Conservation (phyloP, 129 eudicot species). For the Tagetes patula region DNA sequence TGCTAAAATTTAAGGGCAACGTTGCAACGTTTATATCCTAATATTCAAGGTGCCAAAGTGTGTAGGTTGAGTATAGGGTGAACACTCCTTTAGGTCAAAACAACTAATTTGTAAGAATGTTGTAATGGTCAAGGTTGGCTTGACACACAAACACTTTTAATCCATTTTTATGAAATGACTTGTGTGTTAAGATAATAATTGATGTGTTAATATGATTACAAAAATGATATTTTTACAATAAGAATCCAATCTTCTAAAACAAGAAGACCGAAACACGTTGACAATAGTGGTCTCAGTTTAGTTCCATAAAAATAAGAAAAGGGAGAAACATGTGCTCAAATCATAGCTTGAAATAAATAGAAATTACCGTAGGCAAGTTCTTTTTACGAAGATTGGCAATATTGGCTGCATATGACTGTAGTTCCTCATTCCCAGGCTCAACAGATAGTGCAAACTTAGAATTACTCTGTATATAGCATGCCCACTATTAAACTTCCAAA, state of each 20-base stretch:
- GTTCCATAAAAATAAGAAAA: slow-evolving; percentile 2
- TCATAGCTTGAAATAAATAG: slow-evolving; percentile 8
- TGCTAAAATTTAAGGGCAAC: not conserved
- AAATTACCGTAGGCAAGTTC: slow-evolving; percentile 86
- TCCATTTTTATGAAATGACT: not conserved
- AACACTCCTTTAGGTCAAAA: not conserved
- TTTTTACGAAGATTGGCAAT: slow-evolving; percentile 65
- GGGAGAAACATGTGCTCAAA: not conserved
- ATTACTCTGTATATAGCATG: slow-evolving; percentile 65
- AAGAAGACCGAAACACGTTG: not conserved
- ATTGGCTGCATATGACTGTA: slow-evolving; percentile 69
- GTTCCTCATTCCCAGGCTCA: slow-evolving; percentile 78
- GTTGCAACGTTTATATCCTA: not conserved
- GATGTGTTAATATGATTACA: not conserved
- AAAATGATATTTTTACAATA: not conserved
- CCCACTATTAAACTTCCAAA: slow-evolving; percentile 12
- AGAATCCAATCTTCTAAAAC: not conserved
- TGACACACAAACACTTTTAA: not conserved
- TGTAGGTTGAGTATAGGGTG: not conserved
- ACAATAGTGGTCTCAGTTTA: not conserved
- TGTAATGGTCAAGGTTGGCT: not conserved
- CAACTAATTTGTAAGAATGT: not conserved
- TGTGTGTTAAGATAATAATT: no score
- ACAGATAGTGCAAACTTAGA: slow-evolving; percentile 86
- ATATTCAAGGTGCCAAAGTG: not conserved